These are phyloP conservation scores for Linnemannia zychae DNA, from an alignment of 192 early-diverging fungal species.

Conservation along the genomic window DNA sequence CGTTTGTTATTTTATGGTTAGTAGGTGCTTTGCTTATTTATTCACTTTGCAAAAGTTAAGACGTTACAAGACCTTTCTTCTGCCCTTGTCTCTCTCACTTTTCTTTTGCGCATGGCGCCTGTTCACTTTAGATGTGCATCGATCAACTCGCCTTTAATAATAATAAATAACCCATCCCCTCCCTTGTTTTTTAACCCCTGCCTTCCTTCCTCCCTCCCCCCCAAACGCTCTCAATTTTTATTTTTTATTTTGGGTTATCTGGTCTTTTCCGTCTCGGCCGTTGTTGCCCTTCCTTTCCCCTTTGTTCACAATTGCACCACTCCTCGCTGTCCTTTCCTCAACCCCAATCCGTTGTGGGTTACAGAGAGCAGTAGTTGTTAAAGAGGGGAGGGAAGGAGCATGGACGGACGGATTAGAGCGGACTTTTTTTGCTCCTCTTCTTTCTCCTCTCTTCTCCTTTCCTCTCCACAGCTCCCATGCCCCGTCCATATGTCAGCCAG, in stretches of 20 bases:
- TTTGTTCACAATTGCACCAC: neutral
- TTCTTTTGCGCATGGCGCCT: neutral
- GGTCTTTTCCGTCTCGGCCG: neutral
- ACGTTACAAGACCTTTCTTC: neutral
- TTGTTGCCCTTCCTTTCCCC: neutral
- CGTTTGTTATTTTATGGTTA: neutral
- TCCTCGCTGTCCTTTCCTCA: neutral
- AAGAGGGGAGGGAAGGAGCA: neutral
- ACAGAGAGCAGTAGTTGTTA: neutral
- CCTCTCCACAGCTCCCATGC: constrained; percentile 1
- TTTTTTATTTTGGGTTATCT: constrained; percentile 7
- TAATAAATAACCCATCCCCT: neutral
- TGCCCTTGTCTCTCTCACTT: neutral
- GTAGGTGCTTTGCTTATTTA: neutral
- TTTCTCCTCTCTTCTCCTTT: neutral
- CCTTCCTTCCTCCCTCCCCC: neutral
- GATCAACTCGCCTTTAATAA: neutral
- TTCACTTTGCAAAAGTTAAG: neutral
- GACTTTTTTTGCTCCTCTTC: neutral
- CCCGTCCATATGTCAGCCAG: neutral
- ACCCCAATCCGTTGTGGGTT: neutral
- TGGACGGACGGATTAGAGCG: neutral
- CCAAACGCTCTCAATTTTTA: constrained; percentile 6
- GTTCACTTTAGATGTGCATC: constrained; percentile 35
- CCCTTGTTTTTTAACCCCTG: too few species aligned